Evolutionary conservation across 2,329 filamentous ascomycete species (phyloP).

Genomic region (Monilinia aucupariae): DNA sequence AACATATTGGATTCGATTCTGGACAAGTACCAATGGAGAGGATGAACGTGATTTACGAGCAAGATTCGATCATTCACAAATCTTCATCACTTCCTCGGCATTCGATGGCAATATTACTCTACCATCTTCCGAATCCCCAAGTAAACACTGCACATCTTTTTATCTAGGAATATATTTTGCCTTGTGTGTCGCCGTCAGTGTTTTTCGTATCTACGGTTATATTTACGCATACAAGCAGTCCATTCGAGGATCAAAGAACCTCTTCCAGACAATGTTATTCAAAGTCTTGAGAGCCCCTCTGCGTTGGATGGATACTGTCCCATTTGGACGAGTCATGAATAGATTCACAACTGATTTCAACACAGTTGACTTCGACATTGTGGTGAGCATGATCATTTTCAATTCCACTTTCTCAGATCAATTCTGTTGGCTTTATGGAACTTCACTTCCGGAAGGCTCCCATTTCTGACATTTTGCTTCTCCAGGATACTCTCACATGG

Average conservation of each 20-base stretch:
- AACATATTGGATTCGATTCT: slow-evolving; percentile 17
- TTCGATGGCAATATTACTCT: not conserved
- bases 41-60: not conserved
- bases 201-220: slow-evolving; percentile 41
- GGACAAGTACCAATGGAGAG: slow-evolving; percentile 6
- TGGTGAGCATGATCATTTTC: not conserved
- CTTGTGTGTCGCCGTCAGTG: slow-evolving; percentile 3
- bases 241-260: slow-evolving; percentile 56
- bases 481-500: slow-evolving; percentile 6
- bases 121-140: not conserved
- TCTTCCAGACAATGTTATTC: slow-evolving; percentile 62
- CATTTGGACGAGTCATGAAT: slow-evolving; percentile 68
- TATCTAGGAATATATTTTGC: slow-evolving; percentile 16
- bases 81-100: not conserved
- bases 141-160: slow-evolving; percentile 3
- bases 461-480: not conserved
- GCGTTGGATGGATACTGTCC: slow-evolving; percentile 71
- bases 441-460: no score
- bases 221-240: slow-evolving; percentile 58
- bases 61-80: not conserved
- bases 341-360: slow-evolving; percentile 68
- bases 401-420: not conserved
- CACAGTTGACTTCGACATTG: slow-evolving; percentile 13
- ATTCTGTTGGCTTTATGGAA: not conserved
- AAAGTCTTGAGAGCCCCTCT: slow-evolving; percentile 64